Evolutionary conservation across 2,329 filamentous ascomycete genomes (phyloP).

Genomic region (Orbilia brochopaga): DNA sequence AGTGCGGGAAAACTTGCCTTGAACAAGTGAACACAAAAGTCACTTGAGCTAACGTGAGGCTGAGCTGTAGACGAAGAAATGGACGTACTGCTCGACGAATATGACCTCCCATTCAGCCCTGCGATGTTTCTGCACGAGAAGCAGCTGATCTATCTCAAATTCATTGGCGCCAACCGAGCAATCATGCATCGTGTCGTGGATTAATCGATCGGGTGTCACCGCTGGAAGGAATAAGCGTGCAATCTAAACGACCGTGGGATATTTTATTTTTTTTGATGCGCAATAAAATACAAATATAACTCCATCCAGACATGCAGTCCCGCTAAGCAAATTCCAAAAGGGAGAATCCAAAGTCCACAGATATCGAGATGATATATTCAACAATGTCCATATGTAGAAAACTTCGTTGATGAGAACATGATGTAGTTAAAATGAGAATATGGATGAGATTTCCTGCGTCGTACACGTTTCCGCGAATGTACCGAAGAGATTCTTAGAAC

Average conservation of each 20-base stretch:
- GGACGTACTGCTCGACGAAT: conserved; percentile 52
- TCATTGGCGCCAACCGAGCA: conserved; percentile 54
- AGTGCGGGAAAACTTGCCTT: neutral
- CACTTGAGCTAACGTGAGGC: neutral
- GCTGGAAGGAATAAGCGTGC: neutral
- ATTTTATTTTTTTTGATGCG: conserved; percentile 4
- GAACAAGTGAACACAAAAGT: conserved; percentile 1
- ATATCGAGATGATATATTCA: neutral
- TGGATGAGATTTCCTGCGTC: neutral
- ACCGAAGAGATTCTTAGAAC: neutral
- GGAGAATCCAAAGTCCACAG: neutral
- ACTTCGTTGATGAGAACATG: neutral
- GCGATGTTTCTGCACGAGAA: conserved; percentile 55
- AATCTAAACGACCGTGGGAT: conserved; percentile 19
- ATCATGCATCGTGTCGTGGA: conserved; percentile 55
- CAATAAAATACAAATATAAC: conserved; percentile 30
- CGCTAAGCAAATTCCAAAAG: conserved; percentile 26
- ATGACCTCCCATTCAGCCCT: conserved; percentile 54
- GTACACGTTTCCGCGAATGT: neutral
- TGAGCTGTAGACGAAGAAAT: conserved; percentile 51
- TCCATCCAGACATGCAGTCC: conserved; percentile 28
- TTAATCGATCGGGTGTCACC: conserved; percentile 14
- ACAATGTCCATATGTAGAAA: neutral
- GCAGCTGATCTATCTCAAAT: conserved; percentile 54
- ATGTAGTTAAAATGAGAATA: conserved; percentile 1